Percentiles rank a stretch among this genome's conserved stretches.
These are phyloP conservation scores for Apiospora aurea DNA, from an alignment of 2,329 filamentous ascomycete genomes.

Conservation along the genomic window DNA sequence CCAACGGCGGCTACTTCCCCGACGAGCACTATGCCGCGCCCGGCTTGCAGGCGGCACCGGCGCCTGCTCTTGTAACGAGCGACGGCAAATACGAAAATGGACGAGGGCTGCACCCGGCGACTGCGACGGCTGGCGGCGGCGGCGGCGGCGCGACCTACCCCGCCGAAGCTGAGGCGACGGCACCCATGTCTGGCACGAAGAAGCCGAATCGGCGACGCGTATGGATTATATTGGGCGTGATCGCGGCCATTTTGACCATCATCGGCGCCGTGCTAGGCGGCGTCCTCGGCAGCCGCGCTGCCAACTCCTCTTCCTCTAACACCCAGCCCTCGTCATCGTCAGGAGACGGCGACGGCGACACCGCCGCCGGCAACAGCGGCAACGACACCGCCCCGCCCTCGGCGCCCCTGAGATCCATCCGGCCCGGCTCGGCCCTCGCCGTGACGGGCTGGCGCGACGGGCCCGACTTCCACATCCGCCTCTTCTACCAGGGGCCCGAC, in stretches of 20 bases:
- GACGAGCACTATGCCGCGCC: slow-evolving; percentile 12
- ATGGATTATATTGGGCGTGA: slow-evolving; percentile 25
- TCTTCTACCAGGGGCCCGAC: slow-evolving; percentile 28
- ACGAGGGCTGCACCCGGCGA: not conserved
- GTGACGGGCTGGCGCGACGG: slow-evolving; percentile 27
- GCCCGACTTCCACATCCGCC: slow-evolving; percentile 2
- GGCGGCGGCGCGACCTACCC: not conserved
- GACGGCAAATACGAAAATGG: not conserved
- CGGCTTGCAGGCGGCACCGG: not conserved
- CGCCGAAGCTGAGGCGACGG: not conserved
- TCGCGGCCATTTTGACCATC: slow-evolving; percentile 14
- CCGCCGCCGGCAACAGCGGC: not conserved
- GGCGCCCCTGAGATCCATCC: slow-evolving; percentile 6
- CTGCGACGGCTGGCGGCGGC: not conserved
- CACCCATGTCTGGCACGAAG: not conserved
- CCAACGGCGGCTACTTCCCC: not conserved
- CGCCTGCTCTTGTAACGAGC: not conserved
- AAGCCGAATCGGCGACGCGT: not conserved
- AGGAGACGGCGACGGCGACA: not conserved
- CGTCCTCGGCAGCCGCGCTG: slow-evolving; percentile 22
- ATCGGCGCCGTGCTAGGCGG: slow-evolving; percentile 25
- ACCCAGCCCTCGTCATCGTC: not conserved
- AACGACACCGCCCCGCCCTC: not conserved
- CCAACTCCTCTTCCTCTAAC: not conserved
- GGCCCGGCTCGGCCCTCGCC: slow-evolving; percentile 17